Percentiles rank a stretch among this genome's conserved stretches.
Conservation (phyloP, 2,329 filamentous ascomycete species). For the Fusarium tjaetaba region DNA sequence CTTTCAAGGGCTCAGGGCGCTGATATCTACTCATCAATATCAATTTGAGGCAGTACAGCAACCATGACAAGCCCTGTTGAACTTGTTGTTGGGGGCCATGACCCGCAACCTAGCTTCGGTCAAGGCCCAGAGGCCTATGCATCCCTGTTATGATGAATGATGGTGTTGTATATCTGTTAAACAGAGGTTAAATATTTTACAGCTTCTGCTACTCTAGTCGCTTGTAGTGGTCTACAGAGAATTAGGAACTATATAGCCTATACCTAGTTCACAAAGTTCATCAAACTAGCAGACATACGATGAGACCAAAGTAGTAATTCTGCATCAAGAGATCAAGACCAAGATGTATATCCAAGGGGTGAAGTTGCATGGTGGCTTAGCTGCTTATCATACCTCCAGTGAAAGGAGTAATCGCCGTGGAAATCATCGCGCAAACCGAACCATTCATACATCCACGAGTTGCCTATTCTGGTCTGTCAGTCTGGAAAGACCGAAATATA, state of each 20-base stretch:
- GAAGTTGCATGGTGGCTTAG: background rate
- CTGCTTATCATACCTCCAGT: background rate
- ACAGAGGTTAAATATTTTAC: background rate
- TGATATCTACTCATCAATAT: background rate
- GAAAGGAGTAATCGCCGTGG: background rate
- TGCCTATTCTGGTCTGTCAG: background rate
- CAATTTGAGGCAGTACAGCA: background rate
- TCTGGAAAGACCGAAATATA: background rate
- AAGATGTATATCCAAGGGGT: background rate
- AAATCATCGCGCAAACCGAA: rapidly evolving
- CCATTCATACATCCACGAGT: background rate
- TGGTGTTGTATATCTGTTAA: background rate
- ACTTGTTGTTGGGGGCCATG: background rate
- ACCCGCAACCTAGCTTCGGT: background rate
- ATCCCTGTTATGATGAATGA: background rate
- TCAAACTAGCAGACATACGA: background rate
- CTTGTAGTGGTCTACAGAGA: background rate
- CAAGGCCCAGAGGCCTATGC: background rate
- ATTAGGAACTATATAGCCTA: background rate
- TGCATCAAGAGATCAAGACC: rapidly evolving
- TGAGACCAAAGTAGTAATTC: background rate
- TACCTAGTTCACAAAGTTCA: background rate
- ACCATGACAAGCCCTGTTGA: background rate
- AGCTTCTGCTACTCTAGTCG: background rate
- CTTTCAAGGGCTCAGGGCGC: rapidly evolving